Evolutionary conservation across 2,329 filamentous ascomycete genomes (phyloP).

Genomic region (Neopestalotiopsis sp.): DNA sequence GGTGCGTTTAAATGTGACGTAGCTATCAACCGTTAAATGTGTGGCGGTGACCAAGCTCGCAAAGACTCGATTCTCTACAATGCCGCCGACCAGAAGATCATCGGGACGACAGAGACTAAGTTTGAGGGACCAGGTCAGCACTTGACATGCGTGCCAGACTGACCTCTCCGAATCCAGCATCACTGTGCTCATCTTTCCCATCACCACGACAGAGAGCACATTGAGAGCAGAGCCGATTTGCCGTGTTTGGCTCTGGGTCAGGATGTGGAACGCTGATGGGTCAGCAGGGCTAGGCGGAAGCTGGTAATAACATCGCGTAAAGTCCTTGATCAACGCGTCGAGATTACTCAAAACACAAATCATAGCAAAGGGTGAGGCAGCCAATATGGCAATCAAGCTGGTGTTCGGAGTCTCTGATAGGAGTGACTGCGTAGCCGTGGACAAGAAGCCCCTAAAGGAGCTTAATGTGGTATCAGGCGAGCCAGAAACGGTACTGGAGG

Average conservation of each 20-base stretch:
- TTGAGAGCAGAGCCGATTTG: background rate
- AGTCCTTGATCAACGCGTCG: constrained; percentile 10
- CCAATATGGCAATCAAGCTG: background rate
- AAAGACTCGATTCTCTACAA: constrained; percentile 8
- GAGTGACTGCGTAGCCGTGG: constrained; percentile 1
- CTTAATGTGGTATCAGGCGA: background rate
- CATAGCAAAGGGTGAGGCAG: background rate
- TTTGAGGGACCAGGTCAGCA: constrained; percentile 7
- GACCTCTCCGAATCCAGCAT: background rate
- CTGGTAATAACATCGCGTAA: constrained; percentile 12
- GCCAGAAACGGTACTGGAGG: background rate
- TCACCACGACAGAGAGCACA: background rate
- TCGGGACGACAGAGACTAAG: constrained; percentile 2
- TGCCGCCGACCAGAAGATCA: constrained; percentile 8
- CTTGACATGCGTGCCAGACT: constrained; percentile 2
- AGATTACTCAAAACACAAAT: constrained; percentile 4
- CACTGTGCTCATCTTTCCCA: background rate
- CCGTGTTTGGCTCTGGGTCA: constrained; percentile 5
- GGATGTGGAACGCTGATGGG: constrained; percentile 5
- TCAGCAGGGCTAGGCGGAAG: constrained; percentile 7
- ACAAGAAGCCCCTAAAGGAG: background rate
- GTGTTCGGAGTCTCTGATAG: background rate
- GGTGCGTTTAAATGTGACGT: background rate
- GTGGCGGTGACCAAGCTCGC: constrained; percentile 1
- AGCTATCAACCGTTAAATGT: constrained; percentile 8